Conservation (phyloP, 2,329 filamentous ascomycete genomes). For the Macrophomina phaseolina region DNA sequence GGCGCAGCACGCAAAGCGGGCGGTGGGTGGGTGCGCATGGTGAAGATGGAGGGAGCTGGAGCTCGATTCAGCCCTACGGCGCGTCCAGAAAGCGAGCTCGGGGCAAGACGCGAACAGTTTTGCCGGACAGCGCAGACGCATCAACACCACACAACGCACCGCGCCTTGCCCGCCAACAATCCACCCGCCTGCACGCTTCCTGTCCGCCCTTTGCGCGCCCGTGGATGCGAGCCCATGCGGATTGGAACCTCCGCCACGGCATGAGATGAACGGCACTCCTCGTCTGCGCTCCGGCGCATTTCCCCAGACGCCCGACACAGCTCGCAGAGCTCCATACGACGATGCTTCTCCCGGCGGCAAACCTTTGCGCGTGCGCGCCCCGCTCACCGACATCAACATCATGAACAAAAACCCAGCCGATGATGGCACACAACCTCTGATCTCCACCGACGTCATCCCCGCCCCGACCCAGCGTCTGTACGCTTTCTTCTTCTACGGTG, state of each 20-base stretch:
- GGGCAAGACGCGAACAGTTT: constrained; percentile 33
- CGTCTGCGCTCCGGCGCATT: constrained; percentile 78
- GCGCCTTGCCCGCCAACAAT: constrained; percentile 13
- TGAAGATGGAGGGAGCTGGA: constrained; percentile 13
- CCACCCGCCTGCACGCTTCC: constrained; percentile 13
- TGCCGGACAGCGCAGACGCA: constrained; percentile 34
- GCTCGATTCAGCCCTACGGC: constrained; percentile 22
- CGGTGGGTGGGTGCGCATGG: constrained; percentile 4
- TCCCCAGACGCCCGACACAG: constrained; percentile 71
- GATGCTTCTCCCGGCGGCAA: constrained; percentile 32
- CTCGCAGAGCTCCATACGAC: constrained; percentile 31
- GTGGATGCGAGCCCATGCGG: constrained; percentile 18
- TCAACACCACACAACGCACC: constrained; percentile 29
- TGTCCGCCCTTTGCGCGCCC: constrained; percentile 7
- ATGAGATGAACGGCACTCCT: constrained; percentile 85
- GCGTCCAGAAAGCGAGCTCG: constrained; percentile 26
- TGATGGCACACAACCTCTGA: constrained; percentile 63
- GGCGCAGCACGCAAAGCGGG: neutral
- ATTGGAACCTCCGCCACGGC: constrained; percentile 28
- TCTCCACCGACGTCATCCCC: constrained; percentile 82
- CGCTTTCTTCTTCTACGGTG: constrained; percentile 77
- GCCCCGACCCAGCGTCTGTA: constrained; percentile 91
- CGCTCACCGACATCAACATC: constrained; percentile 37
- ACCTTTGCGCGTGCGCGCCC: constrained; percentile 40
- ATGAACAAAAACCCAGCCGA: constrained; percentile 34